These are phyloP conservation scores for Cardamine resedifolia DNA, from an alignment of 345 rosid genomes.

Conservation along the genomic window DNA sequence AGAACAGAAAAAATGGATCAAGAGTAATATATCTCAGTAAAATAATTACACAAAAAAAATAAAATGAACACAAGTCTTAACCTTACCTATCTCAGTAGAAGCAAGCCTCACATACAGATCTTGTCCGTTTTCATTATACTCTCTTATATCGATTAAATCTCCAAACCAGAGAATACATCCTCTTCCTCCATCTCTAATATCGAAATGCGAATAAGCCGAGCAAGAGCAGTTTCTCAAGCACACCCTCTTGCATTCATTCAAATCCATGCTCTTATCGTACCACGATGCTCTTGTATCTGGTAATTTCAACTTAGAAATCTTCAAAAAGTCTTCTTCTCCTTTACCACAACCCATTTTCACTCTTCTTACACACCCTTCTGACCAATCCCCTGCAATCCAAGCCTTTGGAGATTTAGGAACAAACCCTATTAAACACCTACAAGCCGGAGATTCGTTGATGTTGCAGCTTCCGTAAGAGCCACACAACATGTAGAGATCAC, in stretches of 20 bases:
- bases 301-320: slow-evolving; percentile 57
- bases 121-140: slow-evolving; percentile 56
- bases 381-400: slow-evolving; percentile 61
- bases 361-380: slow-evolving; percentile 67
- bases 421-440: slow-evolving; percentile 69
- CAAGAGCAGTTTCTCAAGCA: slow-evolving; percentile 56
- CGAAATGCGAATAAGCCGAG: slow-evolving; percentile 46
- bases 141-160: slow-evolving; percentile 47
- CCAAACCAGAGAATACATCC: slow-evolving; percentile 61
- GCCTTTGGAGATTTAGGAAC: slow-evolving; percentile 53
- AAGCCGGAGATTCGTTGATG: slow-evolving; percentile 71
- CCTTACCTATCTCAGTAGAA: slow-evolving; percentile 41
- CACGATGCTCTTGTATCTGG: slow-evolving; percentile 58
- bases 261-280: slow-evolving; percentile 43
- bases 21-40: neutral
- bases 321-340: slow-evolving; percentile 57
- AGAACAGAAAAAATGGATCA: neutral
- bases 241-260: slow-evolving; percentile 41
- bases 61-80: slow-evolving; percentile 1
- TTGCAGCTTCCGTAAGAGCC: slow-evolving; percentile 83
- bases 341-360: slow-evolving; percentile 45
- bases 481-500: slow-evolving; percentile 64
- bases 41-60: too few species aligned
- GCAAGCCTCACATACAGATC: slow-evolving; percentile 66
- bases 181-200: slow-evolving; percentile 43